Evolutionary conservation across 208 protist genomes (phyloP).

Genomic region (Borovskyia barvae): DNA sequence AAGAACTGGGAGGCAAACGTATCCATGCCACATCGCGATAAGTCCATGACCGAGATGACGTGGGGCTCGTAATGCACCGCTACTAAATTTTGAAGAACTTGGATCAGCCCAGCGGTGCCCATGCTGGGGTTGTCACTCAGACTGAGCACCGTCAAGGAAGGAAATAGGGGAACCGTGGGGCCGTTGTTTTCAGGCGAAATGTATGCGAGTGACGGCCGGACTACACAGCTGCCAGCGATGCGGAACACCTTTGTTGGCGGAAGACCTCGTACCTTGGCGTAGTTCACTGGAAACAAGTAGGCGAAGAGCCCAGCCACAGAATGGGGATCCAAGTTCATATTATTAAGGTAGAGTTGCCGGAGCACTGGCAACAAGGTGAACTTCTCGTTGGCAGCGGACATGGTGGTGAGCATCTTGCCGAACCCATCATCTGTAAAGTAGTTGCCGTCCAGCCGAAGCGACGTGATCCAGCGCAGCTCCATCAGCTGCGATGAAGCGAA

Average conservation of each 20-base stretch:
- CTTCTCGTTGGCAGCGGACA: constrained; percentile 58
- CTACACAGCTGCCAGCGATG: constrained; percentile 15
- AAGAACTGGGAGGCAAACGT: constrained; percentile 23
- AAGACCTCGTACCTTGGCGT: constrained; percentile 5
- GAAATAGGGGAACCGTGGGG: constrained; percentile 51
- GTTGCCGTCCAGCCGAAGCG: constrained; percentile 78
- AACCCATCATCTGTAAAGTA: constrained; percentile 81
- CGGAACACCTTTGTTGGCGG: neutral
- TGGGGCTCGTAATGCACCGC: constrained; percentile 49
- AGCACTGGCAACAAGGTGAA: constrained; percentile 53
- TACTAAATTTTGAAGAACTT: constrained; percentile 59
- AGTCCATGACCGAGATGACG: constrained; percentile 52
- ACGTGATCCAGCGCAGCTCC: constrained; percentile 72
- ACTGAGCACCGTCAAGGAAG: constrained; percentile 61
- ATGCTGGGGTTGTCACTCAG: constrained; percentile 78
- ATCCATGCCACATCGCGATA: constrained; percentile 73
- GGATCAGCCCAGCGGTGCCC: constrained; percentile 46
- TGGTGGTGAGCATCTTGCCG: constrained; percentile 59
- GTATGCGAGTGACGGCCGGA: constrained; percentile 33
- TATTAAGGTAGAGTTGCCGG: constrained; percentile 75
- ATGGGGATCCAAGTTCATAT: constrained; percentile 74
- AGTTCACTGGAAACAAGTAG: constrained; percentile 72
- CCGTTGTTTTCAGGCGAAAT: constrained; percentile 25
- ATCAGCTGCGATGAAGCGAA: constrained; percentile 46
- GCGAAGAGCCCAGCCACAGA: constrained; percentile 57